Conservation (phyloP, 2,329 filamentous ascomycete genomes). For the Xylariaceae sp. region DNA sequence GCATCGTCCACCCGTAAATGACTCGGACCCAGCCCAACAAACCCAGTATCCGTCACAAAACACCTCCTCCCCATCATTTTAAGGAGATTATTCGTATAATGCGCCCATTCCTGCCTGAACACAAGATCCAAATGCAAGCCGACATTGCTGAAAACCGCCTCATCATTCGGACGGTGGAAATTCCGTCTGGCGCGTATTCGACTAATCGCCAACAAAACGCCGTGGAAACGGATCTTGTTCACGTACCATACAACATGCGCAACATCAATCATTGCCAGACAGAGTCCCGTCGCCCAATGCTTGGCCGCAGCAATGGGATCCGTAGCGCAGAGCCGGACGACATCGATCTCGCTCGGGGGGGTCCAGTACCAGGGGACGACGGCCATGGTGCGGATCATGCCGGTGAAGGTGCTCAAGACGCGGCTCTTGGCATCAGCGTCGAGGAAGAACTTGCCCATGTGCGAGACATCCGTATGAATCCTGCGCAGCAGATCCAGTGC, state of each 20-base stretch:
- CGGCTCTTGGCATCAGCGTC: conserved; percentile 1
- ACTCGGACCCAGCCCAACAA: conserved; percentile 30
- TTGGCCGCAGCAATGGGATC: conserved; percentile 11
- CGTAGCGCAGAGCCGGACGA: conserved; percentile 14
- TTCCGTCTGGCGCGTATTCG: conserved; percentile 1
- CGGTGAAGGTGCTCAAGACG: conserved; percentile 8
- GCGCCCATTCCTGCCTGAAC: conserved; percentile 4
- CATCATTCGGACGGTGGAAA: background rate
- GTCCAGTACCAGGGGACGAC: conserved; percentile 18
- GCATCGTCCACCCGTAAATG: conserved; percentile 24
- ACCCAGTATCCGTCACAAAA: conserved; percentile 29
- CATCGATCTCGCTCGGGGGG: conserved; percentile 14
- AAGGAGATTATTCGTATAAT: conserved; percentile 14
- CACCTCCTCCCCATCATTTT: conserved; percentile 19
- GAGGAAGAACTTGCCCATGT: conserved; percentile 1
- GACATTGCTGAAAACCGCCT: background rate
- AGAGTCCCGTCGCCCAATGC: conserved; percentile 3
- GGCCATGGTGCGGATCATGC: conserved; percentile 13
- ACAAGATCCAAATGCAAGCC: conserved; percentile 5
- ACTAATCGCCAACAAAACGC: background rate
- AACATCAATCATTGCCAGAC: conserved; percentile 3
- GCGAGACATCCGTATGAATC: conserved; percentile 2
- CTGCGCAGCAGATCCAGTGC: background rate
- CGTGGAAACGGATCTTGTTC: background rate
- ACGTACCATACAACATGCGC: background rate